These are phyloP conservation scores for Sclerotinia nivalis DNA, from an alignment of 2,329 filamentous ascomycete species.

Conservation along the genomic window DNA sequence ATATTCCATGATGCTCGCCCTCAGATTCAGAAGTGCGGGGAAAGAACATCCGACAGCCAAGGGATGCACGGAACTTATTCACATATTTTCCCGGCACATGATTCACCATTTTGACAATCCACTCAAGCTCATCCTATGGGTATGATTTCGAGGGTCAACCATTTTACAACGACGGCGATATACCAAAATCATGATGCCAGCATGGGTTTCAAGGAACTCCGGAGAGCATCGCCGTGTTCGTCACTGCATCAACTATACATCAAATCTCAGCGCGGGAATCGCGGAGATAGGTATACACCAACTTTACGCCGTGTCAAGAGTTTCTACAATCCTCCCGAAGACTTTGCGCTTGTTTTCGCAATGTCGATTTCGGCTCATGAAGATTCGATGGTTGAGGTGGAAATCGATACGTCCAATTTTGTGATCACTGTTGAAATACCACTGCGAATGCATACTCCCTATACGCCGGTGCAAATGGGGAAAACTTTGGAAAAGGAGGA, in stretches of 20 bases:
- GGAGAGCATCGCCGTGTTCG: conserved; percentile 21
- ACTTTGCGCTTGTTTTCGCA: conserved; percentile 1
- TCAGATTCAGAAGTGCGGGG: background rate
- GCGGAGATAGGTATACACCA: conserved; percentile 9
- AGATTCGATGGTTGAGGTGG: conserved; percentile 12
- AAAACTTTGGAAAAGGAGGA: conserved; percentile 2
- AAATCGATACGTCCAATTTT: conserved; percentile 12
- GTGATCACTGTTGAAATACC: conserved; percentile 18
- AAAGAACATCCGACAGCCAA: conserved; percentile 17
- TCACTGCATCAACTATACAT: conserved; percentile 19
- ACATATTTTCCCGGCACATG: conserved; percentile 22
- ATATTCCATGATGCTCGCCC: conserved; percentile 8
- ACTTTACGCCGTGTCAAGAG: conserved; percentile 21
- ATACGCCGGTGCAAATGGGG: background rate
- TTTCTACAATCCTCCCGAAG: conserved; percentile 12
- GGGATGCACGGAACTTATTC: conserved; percentile 19
- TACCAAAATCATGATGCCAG: background rate
- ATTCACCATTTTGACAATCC: conserved; percentile 15
- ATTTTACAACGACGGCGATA: background rate
- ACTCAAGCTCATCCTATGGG: background rate
- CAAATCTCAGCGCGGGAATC: conserved; percentile 10
- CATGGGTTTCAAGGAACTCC: conserved; percentile 7
- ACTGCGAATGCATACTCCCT: conserved; percentile 6
- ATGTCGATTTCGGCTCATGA: background rate
- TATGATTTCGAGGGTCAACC: conserved; percentile 17